These are phyloP conservation scores for Guyanaporus albipodus DNA, from an alignment of 768 basidiomycete species.

Conservation along the genomic window DNA sequence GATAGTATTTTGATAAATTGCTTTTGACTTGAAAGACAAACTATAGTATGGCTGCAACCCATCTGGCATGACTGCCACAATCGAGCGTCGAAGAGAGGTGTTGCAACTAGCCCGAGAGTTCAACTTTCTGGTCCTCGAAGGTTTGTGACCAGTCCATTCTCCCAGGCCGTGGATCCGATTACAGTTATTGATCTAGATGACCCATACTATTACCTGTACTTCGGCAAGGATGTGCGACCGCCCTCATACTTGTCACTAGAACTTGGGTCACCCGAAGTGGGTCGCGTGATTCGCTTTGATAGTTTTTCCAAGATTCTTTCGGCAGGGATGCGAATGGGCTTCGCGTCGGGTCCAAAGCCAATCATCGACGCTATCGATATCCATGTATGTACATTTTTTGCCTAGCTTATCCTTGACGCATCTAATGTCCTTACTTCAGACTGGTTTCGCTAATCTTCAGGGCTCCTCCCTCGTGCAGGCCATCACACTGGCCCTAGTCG, in stretches of 20 bases:
- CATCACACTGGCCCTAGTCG: slow-evolving; percentile 53
- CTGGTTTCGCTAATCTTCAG: slow-evolving; percentile 64
- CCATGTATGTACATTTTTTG: slow-evolving; percentile 46
- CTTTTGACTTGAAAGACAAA: not conserved
- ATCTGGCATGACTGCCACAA: slow-evolving; percentile 72
- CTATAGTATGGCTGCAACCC: slow-evolving; percentile 81
- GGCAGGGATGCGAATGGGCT: slow-evolving; percentile 77
- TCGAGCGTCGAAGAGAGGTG: slow-evolving; percentile 66
- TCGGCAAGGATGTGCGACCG: slow-evolving; percentile 56
- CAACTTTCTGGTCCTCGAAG: slow-evolving; percentile 83
- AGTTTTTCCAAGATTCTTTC: slow-evolving; percentile 83
- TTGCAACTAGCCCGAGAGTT: slow-evolving; percentile 68
- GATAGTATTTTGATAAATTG: slow-evolving; percentile 5
- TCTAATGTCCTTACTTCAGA: slow-evolving; percentile 40
- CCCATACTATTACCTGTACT: slow-evolving; percentile 78
- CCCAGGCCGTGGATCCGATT: not conserved
- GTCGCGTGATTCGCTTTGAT: slow-evolving; percentile 85
- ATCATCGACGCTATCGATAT: slow-evolving; percentile 68
- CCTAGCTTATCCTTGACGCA: not conserved
- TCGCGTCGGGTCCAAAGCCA: slow-evolving; percentile 67
- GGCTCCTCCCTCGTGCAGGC: slow-evolving; percentile 60
- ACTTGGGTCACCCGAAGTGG: slow-evolving; percentile 56
- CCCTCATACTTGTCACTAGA: slow-evolving; percentile 85
- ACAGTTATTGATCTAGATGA: slow-evolving; percentile 49
- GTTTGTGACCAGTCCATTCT: slow-evolving; percentile 31